Evolutionary conservation across 352 stramenopile genomes (phyloP).

Genomic region (Globisporangium recalcitrans): DNA sequence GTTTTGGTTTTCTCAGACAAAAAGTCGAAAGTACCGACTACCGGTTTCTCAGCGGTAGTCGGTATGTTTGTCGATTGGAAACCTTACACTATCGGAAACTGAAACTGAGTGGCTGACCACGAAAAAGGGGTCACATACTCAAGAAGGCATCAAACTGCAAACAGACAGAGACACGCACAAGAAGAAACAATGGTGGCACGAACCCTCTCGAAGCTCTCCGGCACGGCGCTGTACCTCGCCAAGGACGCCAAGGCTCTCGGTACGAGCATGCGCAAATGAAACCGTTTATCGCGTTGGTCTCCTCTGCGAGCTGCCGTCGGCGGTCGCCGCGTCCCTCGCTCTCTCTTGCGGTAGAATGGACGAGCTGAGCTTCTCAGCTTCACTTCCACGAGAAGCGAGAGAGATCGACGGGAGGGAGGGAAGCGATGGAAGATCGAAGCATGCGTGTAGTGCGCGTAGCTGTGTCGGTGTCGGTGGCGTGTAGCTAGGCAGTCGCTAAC

Average conservation of each 20-base stretch:
- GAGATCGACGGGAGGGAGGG: background rate
- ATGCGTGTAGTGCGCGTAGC: background rate
- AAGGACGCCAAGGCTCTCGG: constrained; percentile 48
- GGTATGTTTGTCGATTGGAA: too few species aligned
- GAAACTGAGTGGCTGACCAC: constrained; percentile 13
- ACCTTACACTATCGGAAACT: too few species aligned
- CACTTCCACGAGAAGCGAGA: background rate
- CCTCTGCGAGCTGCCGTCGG: background rate
- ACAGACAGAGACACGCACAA: constrained; percentile 15
- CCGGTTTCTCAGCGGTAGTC: too few species aligned
- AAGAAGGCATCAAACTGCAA: background rate
- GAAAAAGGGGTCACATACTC: background rate
- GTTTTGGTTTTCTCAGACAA: too few species aligned
- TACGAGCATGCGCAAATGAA: constrained; percentile 23
- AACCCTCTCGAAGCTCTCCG: constrained; percentile 33
- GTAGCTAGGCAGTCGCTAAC: background rate
- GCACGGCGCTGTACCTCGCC: constrained; percentile 38
- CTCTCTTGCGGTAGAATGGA: background rate
- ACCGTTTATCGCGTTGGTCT: background rate
- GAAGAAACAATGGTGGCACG: constrained; percentile 26
- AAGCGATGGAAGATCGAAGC: too few species aligned
- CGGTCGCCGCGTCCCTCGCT: background rate
- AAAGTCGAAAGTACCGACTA: too few species aligned
- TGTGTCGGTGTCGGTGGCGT: background rate
- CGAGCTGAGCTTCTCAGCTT: background rate